These are phyloP conservation scores for Purpureocillium takamizusanense DNA, from an alignment of 2,329 filamentous ascomycete species.

Conservation along the genomic window DNA sequence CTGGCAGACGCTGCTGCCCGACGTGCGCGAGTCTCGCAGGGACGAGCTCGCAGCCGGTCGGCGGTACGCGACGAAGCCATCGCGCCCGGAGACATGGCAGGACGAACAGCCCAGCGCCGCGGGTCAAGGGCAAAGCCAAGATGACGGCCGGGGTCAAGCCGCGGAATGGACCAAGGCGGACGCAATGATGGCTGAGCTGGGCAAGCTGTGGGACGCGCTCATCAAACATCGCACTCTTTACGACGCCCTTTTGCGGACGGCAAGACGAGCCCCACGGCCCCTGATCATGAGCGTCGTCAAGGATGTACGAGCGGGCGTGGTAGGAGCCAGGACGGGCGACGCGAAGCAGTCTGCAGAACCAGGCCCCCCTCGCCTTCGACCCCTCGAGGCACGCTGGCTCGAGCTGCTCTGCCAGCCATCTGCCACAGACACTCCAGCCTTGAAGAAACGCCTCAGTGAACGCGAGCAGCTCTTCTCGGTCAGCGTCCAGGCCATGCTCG, in stretches of 20 bases:
- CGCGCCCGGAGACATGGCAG: no score
- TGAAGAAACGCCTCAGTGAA: slow-evolving; percentile 1
- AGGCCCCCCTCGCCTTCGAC: slow-evolving; percentile 12
- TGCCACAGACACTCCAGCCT: slow-evolving; percentile 2
- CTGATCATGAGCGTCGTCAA: slow-evolving; percentile 9
- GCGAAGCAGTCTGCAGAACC: no score
- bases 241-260: slow-evolving; percentile 8
- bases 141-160: no score
- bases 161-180: slow-evolving; percentile 6
- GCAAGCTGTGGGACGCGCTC: slow-evolving; percentile 8
- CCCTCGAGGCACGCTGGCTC: slow-evolving; percentile 13
- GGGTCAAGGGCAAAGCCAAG: no score
- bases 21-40: no score
- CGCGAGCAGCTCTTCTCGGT: slow-evolving; percentile 11
- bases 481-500: slow-evolving; percentile 14
- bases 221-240: slow-evolving; percentile 7
- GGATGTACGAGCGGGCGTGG: slow-evolving; percentile 6
- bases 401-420: slow-evolving; percentile 12
- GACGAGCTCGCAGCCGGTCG: no score
- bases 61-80: no score
- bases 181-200: slow-evolving; percentile 14
- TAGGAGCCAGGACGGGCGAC: slow-evolving; percentile 1
- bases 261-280: slow-evolving; percentile 7
- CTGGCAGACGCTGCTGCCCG: no score
- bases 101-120: no score